phyloP scores from a whole-genome alignment of 23 red algal species.

The Porphyridium purpureum region DNA sequence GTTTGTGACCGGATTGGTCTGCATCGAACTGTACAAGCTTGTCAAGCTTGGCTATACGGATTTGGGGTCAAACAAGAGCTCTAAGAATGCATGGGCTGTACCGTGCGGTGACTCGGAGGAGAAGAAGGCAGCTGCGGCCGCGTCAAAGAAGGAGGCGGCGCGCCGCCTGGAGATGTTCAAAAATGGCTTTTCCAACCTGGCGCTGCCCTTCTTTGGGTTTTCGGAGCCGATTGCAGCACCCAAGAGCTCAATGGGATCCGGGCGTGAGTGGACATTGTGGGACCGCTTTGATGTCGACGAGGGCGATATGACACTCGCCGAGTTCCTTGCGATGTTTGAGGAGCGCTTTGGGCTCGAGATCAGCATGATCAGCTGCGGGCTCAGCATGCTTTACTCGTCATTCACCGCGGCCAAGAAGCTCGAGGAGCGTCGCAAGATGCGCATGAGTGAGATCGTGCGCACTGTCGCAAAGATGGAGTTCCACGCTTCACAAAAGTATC shows the following conservation, averaged over 20 bases:
- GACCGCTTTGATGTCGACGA: conserved; percentile 88
- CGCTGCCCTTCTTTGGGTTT: conserved; percentile 91
- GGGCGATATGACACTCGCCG: conserved; percentile 52
- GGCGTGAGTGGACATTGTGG: conserved; percentile 84
- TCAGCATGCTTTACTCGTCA: conserved; percentile 83
- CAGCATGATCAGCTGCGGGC: conserved; percentile 79
- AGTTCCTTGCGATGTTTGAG: conserved; percentile 83
- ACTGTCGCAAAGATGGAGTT: conserved; percentile 82
- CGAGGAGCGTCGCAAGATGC: conserved; percentile 62
- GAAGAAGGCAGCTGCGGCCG: conserved; percentile 16
- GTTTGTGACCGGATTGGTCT: conserved; percentile 73
- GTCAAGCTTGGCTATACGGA: conserved; percentile 62
- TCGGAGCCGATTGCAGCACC: conserved; percentile 76
- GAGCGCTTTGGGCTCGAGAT: conserved; percentile 55
- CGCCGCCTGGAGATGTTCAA: conserved; percentile 55
- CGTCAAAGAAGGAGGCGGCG: conserved; percentile 20
- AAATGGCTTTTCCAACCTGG: conserved; percentile 92
- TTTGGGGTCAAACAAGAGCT: conserved; percentile 5
- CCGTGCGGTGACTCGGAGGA: conserved; percentile 10
- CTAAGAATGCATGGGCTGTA: conserved; percentile 44
- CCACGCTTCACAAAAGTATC: conserved; percentile 42
- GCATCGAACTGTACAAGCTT: conserved; percentile 87
- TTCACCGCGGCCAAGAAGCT: conserved; percentile 66
- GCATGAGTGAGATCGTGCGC: conserved; percentile 46
- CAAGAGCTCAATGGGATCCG: conserved; percentile 49